phyloP scores from a whole-genome alignment of 768 basidiomycete species.

The Mrakia gelida region DNA sequence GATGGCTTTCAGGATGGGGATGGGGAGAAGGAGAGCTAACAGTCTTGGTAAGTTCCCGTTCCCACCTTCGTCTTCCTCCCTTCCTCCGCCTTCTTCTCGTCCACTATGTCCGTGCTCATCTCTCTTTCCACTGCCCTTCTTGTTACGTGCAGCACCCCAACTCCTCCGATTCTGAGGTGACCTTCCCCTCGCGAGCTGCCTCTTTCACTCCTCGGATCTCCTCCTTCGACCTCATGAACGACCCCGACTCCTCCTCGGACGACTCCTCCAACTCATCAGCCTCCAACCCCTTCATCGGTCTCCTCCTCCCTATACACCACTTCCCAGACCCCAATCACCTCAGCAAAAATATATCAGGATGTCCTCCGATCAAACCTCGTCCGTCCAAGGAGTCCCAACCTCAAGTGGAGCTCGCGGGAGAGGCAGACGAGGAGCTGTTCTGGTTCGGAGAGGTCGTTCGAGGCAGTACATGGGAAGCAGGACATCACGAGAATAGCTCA shows the following conservation, averaged over 20 bases:
- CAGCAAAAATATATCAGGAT: slow-evolving; percentile 1
- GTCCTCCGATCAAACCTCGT: background rate
- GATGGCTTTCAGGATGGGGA: slow-evolving; percentile 26
- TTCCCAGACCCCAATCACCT: slow-evolving; percentile 2
- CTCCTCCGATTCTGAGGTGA: background rate
- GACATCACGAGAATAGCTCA: background rate
- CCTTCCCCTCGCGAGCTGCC: slow-evolving; percentile 29
- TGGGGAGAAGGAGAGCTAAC: slow-evolving; percentile 28
- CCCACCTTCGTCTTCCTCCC: background rate
- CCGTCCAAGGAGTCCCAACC: background rate
- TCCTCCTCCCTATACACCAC: slow-evolving; percentile 21
- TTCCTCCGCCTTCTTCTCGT: background rate
- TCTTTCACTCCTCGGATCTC: slow-evolving; percentile 29
- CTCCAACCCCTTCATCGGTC: slow-evolving; percentile 22
- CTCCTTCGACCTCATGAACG: background rate
- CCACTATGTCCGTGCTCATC: background rate
- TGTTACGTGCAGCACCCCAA: background rate
- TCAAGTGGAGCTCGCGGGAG: background rate
- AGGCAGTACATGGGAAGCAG: background rate
- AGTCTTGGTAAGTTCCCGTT: slow-evolving; percentile 20
- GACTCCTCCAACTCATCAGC: background rate
- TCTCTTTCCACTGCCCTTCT: background rate
- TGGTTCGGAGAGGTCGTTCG: background rate
- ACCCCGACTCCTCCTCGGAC: background rate
- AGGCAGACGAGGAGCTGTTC: slow-evolving; percentile 8